These are phyloP conservation scores for Wallacemonas sp. DNA, from an alignment of 208 protist genomes.

Conservation along the genomic window DNA sequence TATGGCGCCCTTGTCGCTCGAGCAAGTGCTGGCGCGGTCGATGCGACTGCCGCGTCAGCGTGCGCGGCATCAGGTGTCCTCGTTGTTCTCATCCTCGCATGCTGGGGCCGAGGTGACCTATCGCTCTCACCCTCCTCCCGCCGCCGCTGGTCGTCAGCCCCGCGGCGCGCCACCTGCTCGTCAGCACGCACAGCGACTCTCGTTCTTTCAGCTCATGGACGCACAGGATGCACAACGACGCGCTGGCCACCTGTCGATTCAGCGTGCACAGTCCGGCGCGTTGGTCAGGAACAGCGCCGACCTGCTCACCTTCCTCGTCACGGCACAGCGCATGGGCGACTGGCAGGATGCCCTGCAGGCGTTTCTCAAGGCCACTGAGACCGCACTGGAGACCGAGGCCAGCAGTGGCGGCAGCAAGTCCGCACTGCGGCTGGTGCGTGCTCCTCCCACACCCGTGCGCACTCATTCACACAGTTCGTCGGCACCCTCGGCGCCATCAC, in stretches of 20 bases:
- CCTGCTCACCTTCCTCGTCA: slow-evolving; percentile 57
- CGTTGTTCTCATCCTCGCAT: slow-evolving; percentile 15
- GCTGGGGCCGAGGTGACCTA: background rate
- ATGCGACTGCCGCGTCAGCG: slow-evolving; percentile 68
- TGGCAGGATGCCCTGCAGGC: slow-evolving; percentile 71
- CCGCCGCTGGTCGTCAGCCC: background rate
- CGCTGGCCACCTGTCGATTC: slow-evolving; percentile 39
- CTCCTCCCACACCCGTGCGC: background rate
- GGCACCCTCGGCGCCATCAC: background rate
- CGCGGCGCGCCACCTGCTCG: background rate
- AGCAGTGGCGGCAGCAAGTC: background rate
- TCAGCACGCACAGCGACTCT: slow-evolving; percentile 16
- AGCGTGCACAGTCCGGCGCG: slow-evolving; percentile 15
- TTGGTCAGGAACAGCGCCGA: slow-evolving; percentile 70
- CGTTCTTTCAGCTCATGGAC: slow-evolving; percentile 65
- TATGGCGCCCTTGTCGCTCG: slow-evolving; percentile 76
- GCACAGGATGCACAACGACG: slow-evolving; percentile 48
- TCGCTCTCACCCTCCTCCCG: background rate
- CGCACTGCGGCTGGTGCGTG: background rate
- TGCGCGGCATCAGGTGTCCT: slow-evolving; percentile 17
- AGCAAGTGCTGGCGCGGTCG: slow-evolving; percentile 84
- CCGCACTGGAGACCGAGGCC: slow-evolving; percentile 10
- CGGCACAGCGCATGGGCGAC: slow-evolving; percentile 43
- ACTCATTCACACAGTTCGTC: background rate
- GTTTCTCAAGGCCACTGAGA: slow-evolving; percentile 50